phyloP scores from a whole-genome alignment of 2,329 filamentous ascomycete genomes.

The Colletotrichum sp. region DNA sequence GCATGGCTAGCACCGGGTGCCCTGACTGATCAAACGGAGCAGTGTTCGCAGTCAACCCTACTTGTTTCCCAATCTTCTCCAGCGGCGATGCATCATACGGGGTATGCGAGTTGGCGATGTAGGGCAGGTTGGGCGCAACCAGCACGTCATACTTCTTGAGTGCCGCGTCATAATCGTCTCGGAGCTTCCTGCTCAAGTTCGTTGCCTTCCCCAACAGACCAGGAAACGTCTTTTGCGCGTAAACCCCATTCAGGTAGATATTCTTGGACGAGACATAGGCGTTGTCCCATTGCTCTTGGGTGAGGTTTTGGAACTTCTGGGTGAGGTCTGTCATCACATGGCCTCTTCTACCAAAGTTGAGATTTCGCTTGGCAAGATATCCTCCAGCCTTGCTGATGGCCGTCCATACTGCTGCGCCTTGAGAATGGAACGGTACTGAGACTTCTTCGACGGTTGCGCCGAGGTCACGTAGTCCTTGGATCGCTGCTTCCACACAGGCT shows the following conservation, averaged over 20 bases:
- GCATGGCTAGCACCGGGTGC: conserved; percentile 44
- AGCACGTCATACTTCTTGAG: neutral
- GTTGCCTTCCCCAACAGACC: neutral
- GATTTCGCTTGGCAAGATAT: conserved; percentile 1
- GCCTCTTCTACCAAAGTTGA: neutral
- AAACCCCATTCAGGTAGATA: conserved; percentile 46
- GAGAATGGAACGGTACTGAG: conserved; percentile 51
- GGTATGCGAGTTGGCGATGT: conserved; percentile 2
- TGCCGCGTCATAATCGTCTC: conserved; percentile 2
- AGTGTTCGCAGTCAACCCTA: conserved; percentile 51
- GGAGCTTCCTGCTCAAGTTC: conserved; percentile 3
- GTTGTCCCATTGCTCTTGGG: conserved; percentile 2
- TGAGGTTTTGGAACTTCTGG: conserved; percentile 31
- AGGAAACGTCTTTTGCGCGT: conserved; percentile 23
- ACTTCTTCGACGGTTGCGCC: conserved; percentile 50
- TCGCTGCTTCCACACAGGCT: conserved; percentile 38
- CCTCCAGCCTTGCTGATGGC: conserved; percentile 20
- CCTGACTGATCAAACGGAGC: conserved; percentile 55
- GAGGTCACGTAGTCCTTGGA: conserved; percentile 37
- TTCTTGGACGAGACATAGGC: conserved; percentile 33
- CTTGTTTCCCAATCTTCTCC: conserved; percentile 44
- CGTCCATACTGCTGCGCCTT: conserved; percentile 55
- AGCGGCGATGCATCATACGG: conserved; percentile 28
- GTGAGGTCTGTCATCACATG: conserved; percentile 31
- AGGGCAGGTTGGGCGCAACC: neutral